Evolutionary conservation across 2,329 filamentous ascomycete genomes (phyloP).

Genomic region (Chaetomium sp.): DNA sequence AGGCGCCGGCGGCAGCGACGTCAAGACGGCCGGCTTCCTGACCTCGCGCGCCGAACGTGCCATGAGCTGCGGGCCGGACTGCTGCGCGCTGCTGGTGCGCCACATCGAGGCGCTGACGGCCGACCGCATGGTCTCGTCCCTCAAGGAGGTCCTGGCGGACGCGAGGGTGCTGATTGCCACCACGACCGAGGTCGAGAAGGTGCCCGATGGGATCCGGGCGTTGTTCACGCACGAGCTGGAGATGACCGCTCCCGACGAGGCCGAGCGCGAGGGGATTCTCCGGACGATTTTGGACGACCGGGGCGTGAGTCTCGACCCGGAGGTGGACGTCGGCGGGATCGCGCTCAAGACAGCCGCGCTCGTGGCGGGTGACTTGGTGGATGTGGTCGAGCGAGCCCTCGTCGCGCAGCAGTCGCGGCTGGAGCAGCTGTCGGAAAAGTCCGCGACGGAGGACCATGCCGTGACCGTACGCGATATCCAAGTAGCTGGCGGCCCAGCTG

Average conservation of each 20-base stretch:
- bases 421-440: constrained; percentile 57
- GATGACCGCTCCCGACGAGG: constrained; percentile 86
- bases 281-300: constrained; percentile 69
- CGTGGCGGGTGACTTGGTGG: constrained; percentile 87
- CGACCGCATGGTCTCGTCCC: constrained; percentile 77
- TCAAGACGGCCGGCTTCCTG: constrained; percentile 88
- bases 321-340: constrained; percentile 77
- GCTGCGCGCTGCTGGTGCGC: constrained; percentile 75
- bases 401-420: constrained; percentile 71
- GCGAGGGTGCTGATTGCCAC: constrained; percentile 84
- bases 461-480: constrained; percentile 78
- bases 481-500: constrained; percentile 74
- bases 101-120: constrained; percentile 89
- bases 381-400: constrained; percentile 85
- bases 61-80: constrained; percentile 77
- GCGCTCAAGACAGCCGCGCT: constrained; percentile 93
- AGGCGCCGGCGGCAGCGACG: constrained; percentile 76
- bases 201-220: constrained; percentile 81
- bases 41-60: constrained; percentile 83
- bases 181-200: constrained; percentile 89
- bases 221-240: constrained; percentile 95
- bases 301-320: constrained; percentile 68
- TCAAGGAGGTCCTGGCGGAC: constrained; percentile 77
- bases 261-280: constrained; percentile 82
- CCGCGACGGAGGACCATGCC: constrained; percentile 30